Base-by-base conservation (phyloP, 345 rosid species). In the Lepidium africanum region DNA sequence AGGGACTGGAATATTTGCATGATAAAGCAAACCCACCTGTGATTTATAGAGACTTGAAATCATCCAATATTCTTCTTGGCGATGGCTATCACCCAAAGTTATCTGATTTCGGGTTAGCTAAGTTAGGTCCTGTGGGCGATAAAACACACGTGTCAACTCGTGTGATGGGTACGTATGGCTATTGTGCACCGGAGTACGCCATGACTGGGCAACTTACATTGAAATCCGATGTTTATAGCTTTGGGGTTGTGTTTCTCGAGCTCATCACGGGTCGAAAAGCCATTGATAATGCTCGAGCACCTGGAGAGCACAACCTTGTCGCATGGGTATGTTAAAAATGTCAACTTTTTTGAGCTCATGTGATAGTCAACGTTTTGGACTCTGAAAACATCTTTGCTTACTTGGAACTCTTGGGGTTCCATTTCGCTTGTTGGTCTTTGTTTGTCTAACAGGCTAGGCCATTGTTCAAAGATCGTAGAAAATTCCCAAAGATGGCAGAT, bases 131-230 rank as follows among this genome's bases (percentile, higher is more conserved):
- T 36, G 99, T 94, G 39, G 99, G 99, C 15, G 99, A 94, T 72
- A 88, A 94, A 76, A 91, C 99, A 57, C 99, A 94, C 41, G 99
- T 94, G 73, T 94, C 97, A 7, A 93, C 98, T 5, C 92, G 99
- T 63, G 99, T 94, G 59, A 94, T 94, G 99, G 99, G 99, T 7
- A 94, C 99, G n/a, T 88, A 94, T 42, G 99, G 97, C 69, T 94
- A 93, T 63, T 93, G 98, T 83, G 98, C 98, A 32, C 98, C 98
- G 0, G 98, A 93, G 70, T 93, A 93, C 67, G 99, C 99, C 21
- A 94, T 94, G 99, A 94, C 99, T 0, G 99, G 99, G 27, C 99
- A 94, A 41, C 95, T 94, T 32, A 94, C 99, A 36, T 67, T 94
- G 14, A 94, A 94, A 68, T 94, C 97, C 2, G 99, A 94, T 82